phyloP scores from a whole-genome alignment of 2,329 filamentous ascomycete genomes.

The Claviceps fusiformis region DNA sequence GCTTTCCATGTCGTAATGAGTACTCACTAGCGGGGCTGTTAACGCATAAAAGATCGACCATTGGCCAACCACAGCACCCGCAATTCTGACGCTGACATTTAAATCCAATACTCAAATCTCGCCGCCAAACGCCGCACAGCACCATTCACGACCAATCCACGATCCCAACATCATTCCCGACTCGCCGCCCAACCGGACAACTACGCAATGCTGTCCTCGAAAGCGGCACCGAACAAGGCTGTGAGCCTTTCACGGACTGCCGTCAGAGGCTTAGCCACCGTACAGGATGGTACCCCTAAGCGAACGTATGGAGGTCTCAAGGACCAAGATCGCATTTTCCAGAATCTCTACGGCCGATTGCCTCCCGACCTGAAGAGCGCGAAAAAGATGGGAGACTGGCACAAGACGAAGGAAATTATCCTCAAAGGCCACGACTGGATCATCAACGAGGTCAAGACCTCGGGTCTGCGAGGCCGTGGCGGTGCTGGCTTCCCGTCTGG shows the following conservation, averaged over 20 bases:
- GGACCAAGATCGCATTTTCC: slow-evolving; percentile 98
- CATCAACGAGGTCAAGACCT: slow-evolving; percentile 93
- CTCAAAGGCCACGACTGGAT: slow-evolving; percentile 98
- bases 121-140: slow-evolving; percentile 14
- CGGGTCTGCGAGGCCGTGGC: slow-evolving; percentile 86
- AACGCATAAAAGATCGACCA: slow-evolving; percentile 16
- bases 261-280: slow-evolving; percentile 64
- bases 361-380: slow-evolving; percentile 84
- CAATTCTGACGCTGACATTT: slow-evolving; percentile 25
- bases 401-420: slow-evolving; percentile 98
- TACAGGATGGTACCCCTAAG: slow-evolving; percentile 59
- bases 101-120: slow-evolving; percentile 15
- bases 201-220: slow-evolving; percentile 31
- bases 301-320: slow-evolving; percentile 72
- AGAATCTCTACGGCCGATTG: slow-evolving; percentile 92
- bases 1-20: not conserved
- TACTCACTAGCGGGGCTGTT: slow-evolving; percentile 17
- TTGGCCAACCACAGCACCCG: slow-evolving; percentile 28
- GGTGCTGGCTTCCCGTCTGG: slow-evolving; percentile 97
- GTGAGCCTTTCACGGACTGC: slow-evolving; percentile 28
- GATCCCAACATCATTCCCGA: slow-evolving; percentile 11
- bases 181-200: slow-evolving; percentile 15
- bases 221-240: slow-evolving; percentile 26
- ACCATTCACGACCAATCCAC: slow-evolving; percentile 13
- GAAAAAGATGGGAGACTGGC: slow-evolving; percentile 97